Conservation (phyloP, 164 flowering plant species). For the Cinnamomum micranthum region DNA sequence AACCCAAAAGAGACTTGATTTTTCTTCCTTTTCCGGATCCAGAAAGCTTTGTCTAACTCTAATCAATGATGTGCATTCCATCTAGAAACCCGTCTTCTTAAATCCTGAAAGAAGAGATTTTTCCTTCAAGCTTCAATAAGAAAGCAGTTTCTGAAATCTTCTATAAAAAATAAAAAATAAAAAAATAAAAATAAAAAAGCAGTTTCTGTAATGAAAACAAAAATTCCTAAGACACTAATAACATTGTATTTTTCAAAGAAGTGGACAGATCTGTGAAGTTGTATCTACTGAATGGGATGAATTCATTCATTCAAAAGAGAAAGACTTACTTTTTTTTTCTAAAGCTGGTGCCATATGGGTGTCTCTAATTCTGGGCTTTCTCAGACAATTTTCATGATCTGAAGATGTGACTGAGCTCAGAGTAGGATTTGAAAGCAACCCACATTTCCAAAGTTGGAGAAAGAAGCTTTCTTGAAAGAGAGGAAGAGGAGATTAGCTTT, state of each 20-base stretch:
- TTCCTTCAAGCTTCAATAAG: neutral
- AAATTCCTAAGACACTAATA: neutral
- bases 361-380: neutral
- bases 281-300: neutral
- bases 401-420: neutral
- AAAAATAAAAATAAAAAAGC: neutral
- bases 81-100: conserved; percentile 1
- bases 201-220: neutral
- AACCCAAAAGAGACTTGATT: neutral
- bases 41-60: neutral
- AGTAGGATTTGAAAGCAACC: conserved; percentile 2
- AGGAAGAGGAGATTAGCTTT: neutral
- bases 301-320: neutral
- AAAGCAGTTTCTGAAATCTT: neutral
- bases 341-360: neutral
- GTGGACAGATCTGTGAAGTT: neutral
- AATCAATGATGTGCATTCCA: neutral
- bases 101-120: neutral
- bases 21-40: conserved; percentile 1
- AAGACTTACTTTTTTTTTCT: neutral
- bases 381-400: neutral
- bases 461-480: neutral
- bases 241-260: neutral
- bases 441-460: neutral
- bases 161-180: too few relatives aligned